Conservation (phyloP, 306 rosid genomes). For the Rosa chinensis region DNA sequence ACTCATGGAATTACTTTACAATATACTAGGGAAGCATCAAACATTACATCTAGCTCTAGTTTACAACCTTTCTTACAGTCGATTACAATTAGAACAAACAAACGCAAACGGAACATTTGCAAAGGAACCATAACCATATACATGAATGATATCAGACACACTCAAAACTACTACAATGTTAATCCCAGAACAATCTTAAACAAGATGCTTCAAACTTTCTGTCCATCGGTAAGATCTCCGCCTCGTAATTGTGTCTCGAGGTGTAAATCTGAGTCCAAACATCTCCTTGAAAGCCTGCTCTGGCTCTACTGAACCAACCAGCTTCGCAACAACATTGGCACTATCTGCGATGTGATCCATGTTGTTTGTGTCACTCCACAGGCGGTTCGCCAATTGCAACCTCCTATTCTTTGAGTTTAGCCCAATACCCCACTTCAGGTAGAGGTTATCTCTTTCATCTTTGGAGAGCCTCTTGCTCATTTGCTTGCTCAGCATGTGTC, state of each 20-base stretch:
- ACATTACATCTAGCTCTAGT: conserved; percentile 20
- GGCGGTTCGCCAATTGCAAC: conserved; percentile 56
- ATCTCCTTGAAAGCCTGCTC: conserved; percentile 87
- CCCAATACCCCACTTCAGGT: conserved; percentile 67
- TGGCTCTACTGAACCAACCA: conserved; percentile 75
- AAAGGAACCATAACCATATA: conserved; percentile 28
- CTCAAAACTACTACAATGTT: conserved; percentile 26
- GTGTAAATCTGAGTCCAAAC: conserved; percentile 97
- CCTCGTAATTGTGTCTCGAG: conserved; percentile 35
- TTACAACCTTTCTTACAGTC: conserved; percentile 46
- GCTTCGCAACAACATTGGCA: conserved; percentile 73
- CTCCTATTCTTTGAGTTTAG: conserved; percentile 65
- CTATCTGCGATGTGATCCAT: conserved; percentile 69
- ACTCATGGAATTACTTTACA: conserved; percentile 18
- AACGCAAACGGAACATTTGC: background rate
- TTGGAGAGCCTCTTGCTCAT: conserved; percentile 59
- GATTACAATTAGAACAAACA: conserved; percentile 27
- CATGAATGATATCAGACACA: conserved; percentile 16
- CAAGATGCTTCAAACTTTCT: conserved; percentile 41
- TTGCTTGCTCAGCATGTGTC: conserved; percentile 82
- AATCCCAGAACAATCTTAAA: conserved; percentile 34
- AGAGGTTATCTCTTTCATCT: conserved; percentile 60
- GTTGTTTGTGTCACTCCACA: conserved; percentile 62
- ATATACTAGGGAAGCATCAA: conserved; percentile 10
- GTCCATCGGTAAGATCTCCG: conserved; percentile 54